Percentiles rank a stretch among this genome's conserved stretches.
phyloP scores from a whole-genome alignment of 176 grass and related monocot species.

The Alloteropsis semialata region DNA sequence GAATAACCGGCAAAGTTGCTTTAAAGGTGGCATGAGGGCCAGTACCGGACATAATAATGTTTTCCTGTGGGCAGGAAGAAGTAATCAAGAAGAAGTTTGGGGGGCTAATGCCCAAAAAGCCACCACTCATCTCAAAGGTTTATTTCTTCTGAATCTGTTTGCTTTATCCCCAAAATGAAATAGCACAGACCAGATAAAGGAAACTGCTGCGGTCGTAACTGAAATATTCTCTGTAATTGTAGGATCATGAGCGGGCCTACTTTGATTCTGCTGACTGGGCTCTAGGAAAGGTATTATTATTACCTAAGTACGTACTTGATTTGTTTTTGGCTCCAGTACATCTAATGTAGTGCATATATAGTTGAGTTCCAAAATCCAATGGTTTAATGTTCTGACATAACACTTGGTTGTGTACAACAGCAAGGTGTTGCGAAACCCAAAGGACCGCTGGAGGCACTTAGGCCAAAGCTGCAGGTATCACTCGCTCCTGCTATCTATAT shows the following conservation, averaged over 20 bases:
- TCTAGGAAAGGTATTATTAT: constrained; percentile 69
- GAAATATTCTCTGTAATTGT: constrained; percentile 26
- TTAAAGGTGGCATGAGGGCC: not conserved
- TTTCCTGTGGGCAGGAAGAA: constrained; percentile 56
- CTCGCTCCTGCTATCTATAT: not conserved
- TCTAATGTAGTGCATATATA: not conserved
- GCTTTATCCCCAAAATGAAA: constrained; percentile 7
- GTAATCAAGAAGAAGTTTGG: constrained; percentile 86
- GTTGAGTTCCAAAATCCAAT: not conserved
- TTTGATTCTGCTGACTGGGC: constrained; percentile 97
- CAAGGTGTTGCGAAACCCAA: constrained; percentile 87
- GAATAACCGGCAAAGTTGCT: not conserved
- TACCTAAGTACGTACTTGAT: too few species aligned
- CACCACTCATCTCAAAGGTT: constrained; percentile 92
- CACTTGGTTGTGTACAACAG: constrained; percentile 46
- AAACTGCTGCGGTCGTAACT: not conserved
- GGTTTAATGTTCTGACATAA: not conserved
- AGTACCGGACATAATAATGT: constrained; percentile 7
- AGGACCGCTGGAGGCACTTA: constrained; percentile 87
- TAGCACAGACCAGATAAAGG: not conserved
- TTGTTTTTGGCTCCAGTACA: not conserved
- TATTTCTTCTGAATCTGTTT: constrained; percentile 10
- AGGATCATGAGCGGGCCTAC: constrained; percentile 92
- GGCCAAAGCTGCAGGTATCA: constrained; percentile 84
- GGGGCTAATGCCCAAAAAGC: constrained; percentile 83